Evolutionary conservation across 2,329 filamentous ascomycete genomes (phyloP).

Genomic region (Plenodomus biglobosus): DNA sequence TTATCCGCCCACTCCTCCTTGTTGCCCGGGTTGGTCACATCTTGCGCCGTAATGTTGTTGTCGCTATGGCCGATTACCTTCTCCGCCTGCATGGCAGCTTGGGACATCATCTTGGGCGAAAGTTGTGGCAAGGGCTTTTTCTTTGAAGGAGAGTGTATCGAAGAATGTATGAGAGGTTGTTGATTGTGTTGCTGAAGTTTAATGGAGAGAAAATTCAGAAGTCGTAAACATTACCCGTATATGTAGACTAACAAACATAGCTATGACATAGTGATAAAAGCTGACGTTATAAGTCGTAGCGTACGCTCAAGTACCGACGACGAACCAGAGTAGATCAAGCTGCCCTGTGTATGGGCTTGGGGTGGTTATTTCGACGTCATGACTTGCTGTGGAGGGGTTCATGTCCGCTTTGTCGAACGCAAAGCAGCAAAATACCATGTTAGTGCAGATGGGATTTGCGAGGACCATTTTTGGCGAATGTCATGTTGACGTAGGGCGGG

Average conservation of each 20-base stretch:
- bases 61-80: conserved; percentile 67
- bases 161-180: neutral
- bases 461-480: conserved; percentile 19
- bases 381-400: conserved; percentile 24
- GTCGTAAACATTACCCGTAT: neutral
- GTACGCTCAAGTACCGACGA: conserved; percentile 25
- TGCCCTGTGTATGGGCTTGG: conserved; percentile 31
- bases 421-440: conserved; percentile 14
- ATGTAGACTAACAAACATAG: neutral
- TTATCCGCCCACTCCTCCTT: conserved; percentile 48
- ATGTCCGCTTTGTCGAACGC: conserved; percentile 15
- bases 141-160: neutral
- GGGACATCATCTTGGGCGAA: conserved; percentile 36
- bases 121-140: conserved; percentile 6
- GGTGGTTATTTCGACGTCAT: conserved; percentile 34
- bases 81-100: conserved; percentile 67
- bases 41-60: conserved; percentile 66
- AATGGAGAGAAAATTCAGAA: conserved; percentile 1
- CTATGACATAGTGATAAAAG: conserved; percentile 29
- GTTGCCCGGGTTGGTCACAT: conserved; percentile 65
- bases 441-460: conserved; percentile 20
- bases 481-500: conserved; percentile 36
- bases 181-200: neutral
- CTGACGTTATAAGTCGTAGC: conserved; percentile 13
- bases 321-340: conserved; percentile 11